These are phyloP conservation scores for Obelidium mucronatum DNA, from an alignment of 192 early-diverging fungal species.

Conservation along the genomic window DNA sequence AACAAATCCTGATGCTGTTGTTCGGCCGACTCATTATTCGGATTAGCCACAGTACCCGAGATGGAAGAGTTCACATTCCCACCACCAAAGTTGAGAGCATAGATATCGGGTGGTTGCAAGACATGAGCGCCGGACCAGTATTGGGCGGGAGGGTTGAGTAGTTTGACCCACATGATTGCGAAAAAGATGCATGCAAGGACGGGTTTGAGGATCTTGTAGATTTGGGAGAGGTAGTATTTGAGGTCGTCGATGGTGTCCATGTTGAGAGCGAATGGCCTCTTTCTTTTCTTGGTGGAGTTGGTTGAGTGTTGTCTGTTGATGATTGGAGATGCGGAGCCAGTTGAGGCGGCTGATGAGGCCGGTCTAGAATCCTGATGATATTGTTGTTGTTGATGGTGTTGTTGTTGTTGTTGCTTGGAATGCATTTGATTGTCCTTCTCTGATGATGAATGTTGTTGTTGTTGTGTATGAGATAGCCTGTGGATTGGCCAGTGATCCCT, in stretches of 20 bases:
- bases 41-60: constrained; percentile 30
- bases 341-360: neutral
- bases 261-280: neutral
- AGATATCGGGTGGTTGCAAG: constrained; percentile 29
- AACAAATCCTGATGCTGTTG: constrained; percentile 44
- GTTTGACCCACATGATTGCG: constrained; percentile 85
- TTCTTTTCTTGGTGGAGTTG: neutral
- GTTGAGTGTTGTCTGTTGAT: neutral
- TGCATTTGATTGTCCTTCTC: neutral
- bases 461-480: neutral
- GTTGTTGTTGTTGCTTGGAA: neutral
- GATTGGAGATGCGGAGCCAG: neutral
- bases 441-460: neutral
- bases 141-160: constrained; percentile 54
- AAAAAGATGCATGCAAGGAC: constrained; percentile 80
- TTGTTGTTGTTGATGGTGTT: constrained; percentile 2
- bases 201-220: constrained; percentile 83
- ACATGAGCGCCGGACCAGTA: constrained; percentile 50
- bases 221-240: constrained; percentile 80
- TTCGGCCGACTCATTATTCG: constrained; percentile 14
- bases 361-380: neutral
- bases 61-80: neutral
- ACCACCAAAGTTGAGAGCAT: constrained; percentile 33
- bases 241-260: constrained; percentile 62
- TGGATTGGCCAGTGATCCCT: constrained; percentile 8